Evolutionary conservation across 1,284 basidiomycete genomes (phyloP), one percentile per base, ranked within the genome.

Genomic region (Mrakiaceae sp.): DNA sequence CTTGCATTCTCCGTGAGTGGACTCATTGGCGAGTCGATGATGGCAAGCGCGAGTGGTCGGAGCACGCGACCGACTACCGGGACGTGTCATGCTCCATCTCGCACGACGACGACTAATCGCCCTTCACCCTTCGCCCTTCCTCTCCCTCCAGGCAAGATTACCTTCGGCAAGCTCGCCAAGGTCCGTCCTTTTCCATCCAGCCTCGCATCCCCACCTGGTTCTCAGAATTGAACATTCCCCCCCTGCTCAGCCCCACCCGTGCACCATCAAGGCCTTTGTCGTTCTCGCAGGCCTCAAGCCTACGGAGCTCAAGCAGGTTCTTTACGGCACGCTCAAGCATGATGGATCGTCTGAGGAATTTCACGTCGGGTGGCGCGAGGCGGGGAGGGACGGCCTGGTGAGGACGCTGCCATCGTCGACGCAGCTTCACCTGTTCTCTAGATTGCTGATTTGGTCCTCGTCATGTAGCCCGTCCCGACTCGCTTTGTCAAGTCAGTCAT

Each of bases 351-450:
- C 51, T 2, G 63, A 64, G 52, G 46, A n/a, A 14, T 58, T 64
- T n/a, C 44, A 48, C n/a, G 63, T 64, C 43, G 63, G 56, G 2
- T 64, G 63, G 58, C 58, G 58, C 11, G 63, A 64, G 54, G 52
- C n/a, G n/a, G 58, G 51, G 7, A 42, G 47, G 11, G 63, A 47
- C 6, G 58, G 46, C 6, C 47, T 58, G 12, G 49, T 60, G 59
- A 12, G 49, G n/a, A 42, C 39, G 7, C n/a, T 50, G 5, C 14
- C 2, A 47, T 4, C 5, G 4, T 47, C 42, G 9, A 44, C 43
- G 3, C 7, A 47, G 42, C 27, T 39, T 27, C 27, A 27, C 27
- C 27, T 27, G 3, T 16, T n/a, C 42, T 54, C 11, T 8, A 16
- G 8, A 8, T n/a, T 54, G 3, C 12, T n/a, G 42, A 27, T 27